Evolutionary conservation across 2,329 filamentous ascomycete genomes (phyloP), one percentile per base, ranked within the genome.

Genomic region (Alternaria dauci): DNA sequence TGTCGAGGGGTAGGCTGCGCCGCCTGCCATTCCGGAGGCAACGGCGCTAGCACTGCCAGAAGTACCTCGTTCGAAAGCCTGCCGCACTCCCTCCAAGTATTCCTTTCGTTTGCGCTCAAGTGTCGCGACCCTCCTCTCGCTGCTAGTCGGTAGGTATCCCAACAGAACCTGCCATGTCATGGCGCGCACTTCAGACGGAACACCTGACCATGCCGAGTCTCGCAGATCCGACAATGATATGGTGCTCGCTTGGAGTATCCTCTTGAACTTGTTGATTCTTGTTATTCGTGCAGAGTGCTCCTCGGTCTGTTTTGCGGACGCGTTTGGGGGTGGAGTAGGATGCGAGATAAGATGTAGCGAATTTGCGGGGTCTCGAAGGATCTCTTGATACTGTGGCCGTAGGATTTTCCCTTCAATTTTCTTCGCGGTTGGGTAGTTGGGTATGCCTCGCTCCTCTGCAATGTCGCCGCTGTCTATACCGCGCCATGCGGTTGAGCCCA

Each of bases 161-260:
- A 99, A 87, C 20, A 99, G 85, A 25, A 99, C 85, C 79, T 98
- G 94, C 95, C 95, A 99, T n/a, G 94, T 95, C 91, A 99, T 97
- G 52, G 95, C 93, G 57, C 96, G 92, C 18, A 99, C 93, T 81
- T 99, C 96, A 71, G 93, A 90, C 0, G 95, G 96, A 36, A 98
- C 87, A 12, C 95, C 95, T 53, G 94, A 95, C 95, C 96, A 99
- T 30, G 95, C 93, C 32, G 93, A 84, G 59, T 93, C 86, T 64
- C 95, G 88, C 25, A 99, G 84, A 54, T 98, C 94, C 18, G 90
- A 83, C 2, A 98, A 81, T 2, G 93, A 90, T 70, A 99, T 95
- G 1, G 92, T 93, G 41, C 92, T 97, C 23, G 94, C 88, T 80
- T 99, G 95, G 7, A 99, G 84, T 53, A 99, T 92, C 71, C 91